These are phyloP conservation scores for Fusarium sp. DNA, from an alignment of 2,329 filamentous ascomycete genomes.

Conservation along the genomic window DNA sequence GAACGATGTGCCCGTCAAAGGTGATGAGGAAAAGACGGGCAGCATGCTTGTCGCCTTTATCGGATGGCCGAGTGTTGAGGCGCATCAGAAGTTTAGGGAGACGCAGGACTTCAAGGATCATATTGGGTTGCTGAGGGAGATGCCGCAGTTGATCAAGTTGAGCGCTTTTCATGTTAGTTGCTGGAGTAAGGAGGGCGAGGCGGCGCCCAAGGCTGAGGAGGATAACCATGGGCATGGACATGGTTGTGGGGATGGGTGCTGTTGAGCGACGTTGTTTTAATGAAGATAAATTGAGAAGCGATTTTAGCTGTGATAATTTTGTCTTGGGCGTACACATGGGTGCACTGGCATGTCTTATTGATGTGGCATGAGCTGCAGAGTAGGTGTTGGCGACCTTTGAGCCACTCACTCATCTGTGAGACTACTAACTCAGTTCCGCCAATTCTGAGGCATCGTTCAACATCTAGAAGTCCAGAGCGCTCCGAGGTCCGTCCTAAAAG, in stretches of 20 bases:
- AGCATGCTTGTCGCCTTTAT: slow-evolving; percentile 46
- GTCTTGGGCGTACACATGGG: background rate
- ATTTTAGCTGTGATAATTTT: background rate
- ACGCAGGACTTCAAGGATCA: slow-evolving; percentile 50
- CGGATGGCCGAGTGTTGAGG: slow-evolving; percentile 54
- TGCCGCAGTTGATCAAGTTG: slow-evolving; percentile 39
- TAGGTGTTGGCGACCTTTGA: background rate
- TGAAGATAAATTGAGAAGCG: background rate
- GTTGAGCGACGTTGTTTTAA: background rate
- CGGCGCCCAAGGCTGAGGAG: slow-evolving; percentile 11
- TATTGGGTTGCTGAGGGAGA: slow-evolving; percentile 41
- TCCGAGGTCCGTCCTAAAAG: slow-evolving; percentile 40
- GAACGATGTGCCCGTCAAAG: slow-evolving; percentile 46
- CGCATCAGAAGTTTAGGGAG: slow-evolving; percentile 51
- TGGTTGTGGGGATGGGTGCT: slow-evolving; percentile 27
- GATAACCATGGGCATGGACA: slow-evolving; percentile 32
- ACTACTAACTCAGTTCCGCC: too few species aligned
- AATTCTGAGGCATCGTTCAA: background rate
- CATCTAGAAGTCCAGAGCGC: slow-evolving; percentile 33
- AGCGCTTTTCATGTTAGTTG: slow-evolving; percentile 40
- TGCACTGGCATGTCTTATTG: accelerated
- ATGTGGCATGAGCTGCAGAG: background rate
- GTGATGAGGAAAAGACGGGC: slow-evolving; percentile 43
- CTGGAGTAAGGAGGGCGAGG: slow-evolving; percentile 24
- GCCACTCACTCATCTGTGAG: background rate